Evolutionary conservation across 306 rosid genomes (phyloP).

Genomic region (Crotalaria pallida): DNA sequence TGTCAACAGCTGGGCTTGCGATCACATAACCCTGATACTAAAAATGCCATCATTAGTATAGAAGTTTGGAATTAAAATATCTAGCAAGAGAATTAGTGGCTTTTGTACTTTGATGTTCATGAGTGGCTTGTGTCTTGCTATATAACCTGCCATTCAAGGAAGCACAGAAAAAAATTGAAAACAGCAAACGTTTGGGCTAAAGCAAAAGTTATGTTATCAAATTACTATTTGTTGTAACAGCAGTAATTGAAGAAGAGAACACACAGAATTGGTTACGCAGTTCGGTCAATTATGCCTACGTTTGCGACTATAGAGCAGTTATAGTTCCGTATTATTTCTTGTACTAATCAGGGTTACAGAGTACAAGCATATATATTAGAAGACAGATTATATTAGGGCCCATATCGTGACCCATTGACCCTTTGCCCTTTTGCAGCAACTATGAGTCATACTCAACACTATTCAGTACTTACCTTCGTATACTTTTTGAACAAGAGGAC

Average conservation of each 20-base stretch:
- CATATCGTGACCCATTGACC: no score
- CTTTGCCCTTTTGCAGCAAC: no score
- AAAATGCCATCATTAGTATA: neutral
- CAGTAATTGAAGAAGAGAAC: no score
- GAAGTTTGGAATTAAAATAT: neutral
- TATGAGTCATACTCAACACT: no score
- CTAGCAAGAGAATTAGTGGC: neutral
- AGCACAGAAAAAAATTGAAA: neutral
- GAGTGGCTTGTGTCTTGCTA: slow-evolving; percentile 24
- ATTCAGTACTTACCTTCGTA: slow-evolving; percentile 28
- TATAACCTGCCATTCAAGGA: slow-evolving; percentile 24
- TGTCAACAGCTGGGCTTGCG: slow-evolving; percentile 38
- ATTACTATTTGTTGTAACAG: neutral
- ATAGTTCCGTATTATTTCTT: no score
- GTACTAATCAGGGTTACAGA: no score
- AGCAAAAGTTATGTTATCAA: neutral
- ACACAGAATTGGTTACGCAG: no score
- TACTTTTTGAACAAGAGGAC: slow-evolving; percentile 28
- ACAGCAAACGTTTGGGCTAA: neutral
- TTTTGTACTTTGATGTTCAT: slow-evolving; percentile 46
- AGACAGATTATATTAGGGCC: no score
- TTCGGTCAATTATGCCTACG: no score
- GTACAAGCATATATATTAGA: no score
- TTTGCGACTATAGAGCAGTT: no score
- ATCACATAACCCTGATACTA: slow-evolving; percentile 38